Evolutionary conservation across 768 basidiomycete species (phyloP).

Genomic region (Phlebiopsis flavidoalba): DNA sequence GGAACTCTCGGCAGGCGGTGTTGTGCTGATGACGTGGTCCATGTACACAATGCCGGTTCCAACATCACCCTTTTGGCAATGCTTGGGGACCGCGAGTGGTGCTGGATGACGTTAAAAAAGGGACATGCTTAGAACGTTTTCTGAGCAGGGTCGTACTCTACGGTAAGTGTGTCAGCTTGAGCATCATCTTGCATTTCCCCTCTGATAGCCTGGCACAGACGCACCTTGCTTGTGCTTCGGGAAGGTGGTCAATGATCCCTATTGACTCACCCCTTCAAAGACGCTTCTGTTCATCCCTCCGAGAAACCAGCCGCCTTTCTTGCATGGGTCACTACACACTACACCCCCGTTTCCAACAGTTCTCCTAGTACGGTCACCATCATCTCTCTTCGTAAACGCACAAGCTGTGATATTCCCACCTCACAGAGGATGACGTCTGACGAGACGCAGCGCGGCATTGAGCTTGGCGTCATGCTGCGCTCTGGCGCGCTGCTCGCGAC

Average conservation of each 20-base stretch:
- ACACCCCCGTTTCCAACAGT: not conserved
- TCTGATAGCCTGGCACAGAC: not conserved
- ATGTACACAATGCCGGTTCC: not conserved
- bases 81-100: not conserved
- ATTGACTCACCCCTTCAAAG: not conserved
- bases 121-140: not conserved
- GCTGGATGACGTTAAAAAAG: not conserved
- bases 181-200: too few relatives aligned
- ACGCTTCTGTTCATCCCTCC: not conserved
- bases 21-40: conserved; percentile 7
- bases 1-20: not conserved
- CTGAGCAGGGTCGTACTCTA: not conserved
- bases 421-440: not conserved
- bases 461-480: not conserved
- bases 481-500: not conserved
- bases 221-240: not conserved
- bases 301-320: not conserved
- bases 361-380: not conserved
- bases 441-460: not conserved
- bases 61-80: not conserved
- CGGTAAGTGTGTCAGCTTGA: not conserved
- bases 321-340: not conserved
- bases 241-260: not conserved
- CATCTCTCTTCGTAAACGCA: not conserved
- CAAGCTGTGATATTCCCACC: not conserved